Evolutionary conservation across 805 yeast species (phyloP), one percentile per base, ranked within the genome.

Genomic region (Barnettozyma botsteinii): DNA sequence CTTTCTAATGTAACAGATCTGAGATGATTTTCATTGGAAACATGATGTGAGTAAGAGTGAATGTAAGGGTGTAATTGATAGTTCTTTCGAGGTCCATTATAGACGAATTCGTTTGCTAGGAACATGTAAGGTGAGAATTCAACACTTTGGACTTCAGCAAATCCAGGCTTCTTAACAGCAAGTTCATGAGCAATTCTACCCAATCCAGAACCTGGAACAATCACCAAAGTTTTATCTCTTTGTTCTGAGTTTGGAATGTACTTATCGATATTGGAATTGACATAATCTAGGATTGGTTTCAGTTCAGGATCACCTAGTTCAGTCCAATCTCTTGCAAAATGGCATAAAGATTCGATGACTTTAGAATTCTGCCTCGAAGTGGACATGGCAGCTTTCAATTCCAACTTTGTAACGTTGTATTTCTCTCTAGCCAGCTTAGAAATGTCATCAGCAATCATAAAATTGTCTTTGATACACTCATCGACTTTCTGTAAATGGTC

Each of bases 161-260:
- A 72, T 7, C 64, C 43, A 34, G 69, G 63, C 31, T 67, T 69
- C 10, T 42, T 44, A 2, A 44, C 36, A 0, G 72, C 60, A 20
- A 86, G 44, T 43, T 79, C 85, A 54, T 79, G 79, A 2, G 95
- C 80, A 0, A 87, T 63, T 48, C 87, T 66, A 0, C 96, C 96
- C 20, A 84, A 65, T 0, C 98, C 98, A 2, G 93, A 76, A 0
- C 98, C 98, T 0, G 98, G 97, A 1, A 85, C 74, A 4, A 89
- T 61, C 0, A 86, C 69, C 11, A 75, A 60, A 0, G 85, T 74
- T 6, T 64, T 61, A 0, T 42, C 14, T 28, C 61, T 52, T 23
- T 62, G 59, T 7, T 47, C 42, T n/a, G 33, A 45, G 7, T 50
- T 38, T 8, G 47, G 37, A 6, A 64, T 58, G 30, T 60, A 48